Percentiles rank a stretch among this genome's conserved stretches.
phyloP scores from a whole-genome alignment of 163 green algal genomes.

The Chlorella variabilis region DNA sequence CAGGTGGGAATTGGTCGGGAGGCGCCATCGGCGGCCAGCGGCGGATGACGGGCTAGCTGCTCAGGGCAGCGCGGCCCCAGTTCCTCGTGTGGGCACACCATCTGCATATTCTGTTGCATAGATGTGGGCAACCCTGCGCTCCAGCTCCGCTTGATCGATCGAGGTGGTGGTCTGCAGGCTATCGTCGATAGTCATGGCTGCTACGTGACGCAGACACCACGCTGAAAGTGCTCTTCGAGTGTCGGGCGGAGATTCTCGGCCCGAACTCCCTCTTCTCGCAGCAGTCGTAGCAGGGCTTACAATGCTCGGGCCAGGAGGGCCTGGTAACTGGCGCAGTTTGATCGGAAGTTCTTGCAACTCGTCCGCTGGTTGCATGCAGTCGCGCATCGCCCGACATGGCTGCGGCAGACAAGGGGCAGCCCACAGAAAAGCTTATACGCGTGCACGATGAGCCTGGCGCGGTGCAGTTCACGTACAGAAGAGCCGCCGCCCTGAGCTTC shows the following conservation, averaged over 20 bases:
- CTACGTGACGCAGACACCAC: too few relatives aligned
- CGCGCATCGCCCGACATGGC: too few relatives aligned
- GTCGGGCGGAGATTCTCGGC: too few relatives aligned
- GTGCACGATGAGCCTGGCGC: conserved; percentile 24
- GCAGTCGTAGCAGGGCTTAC: too few relatives aligned
- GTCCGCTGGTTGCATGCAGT: neutral
- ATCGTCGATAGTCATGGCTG: conserved; percentile 38
- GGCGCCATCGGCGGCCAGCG: too few relatives aligned
- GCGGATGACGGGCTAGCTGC: too few relatives aligned
- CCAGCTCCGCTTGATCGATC: conserved; percentile 35
- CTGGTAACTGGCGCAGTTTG: too few relatives aligned
- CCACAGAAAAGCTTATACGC: neutral
- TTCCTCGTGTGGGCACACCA: neutral
- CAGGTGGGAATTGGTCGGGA: too few relatives aligned
- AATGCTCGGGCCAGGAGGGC: too few relatives aligned
- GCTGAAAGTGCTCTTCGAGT: too few relatives aligned
- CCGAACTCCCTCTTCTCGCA: too few relatives aligned
- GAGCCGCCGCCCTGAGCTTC: neutral
- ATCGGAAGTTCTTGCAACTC: neutral
- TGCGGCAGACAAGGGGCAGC: neutral
- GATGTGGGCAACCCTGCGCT: conserved; percentile 23
- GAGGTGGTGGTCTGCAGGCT: conserved; percentile 23
- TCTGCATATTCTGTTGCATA: conserved; percentile 8
- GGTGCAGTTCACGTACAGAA: conserved; percentile 14
- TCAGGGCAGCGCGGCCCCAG: neutral